Conservation (phyloP, 2,329 filamentous ascomycete genomes). For the Aspergillus arachidicola region DNA sequence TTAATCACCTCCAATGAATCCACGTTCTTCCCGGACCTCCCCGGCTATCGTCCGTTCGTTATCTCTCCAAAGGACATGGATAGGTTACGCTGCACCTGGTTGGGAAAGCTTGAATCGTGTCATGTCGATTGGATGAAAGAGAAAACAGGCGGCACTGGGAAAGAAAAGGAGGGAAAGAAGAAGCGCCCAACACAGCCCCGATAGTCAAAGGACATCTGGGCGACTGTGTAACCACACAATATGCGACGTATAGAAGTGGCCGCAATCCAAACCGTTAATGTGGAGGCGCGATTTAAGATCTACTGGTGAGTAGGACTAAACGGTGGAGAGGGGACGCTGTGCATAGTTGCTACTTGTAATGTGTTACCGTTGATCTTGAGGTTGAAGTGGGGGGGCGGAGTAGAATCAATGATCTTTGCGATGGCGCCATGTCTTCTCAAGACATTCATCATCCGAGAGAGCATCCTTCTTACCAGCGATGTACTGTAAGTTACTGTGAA, state of each 20-base stretch:
- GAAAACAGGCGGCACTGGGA: not conserved
- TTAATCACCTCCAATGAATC: conserved; percentile 3
- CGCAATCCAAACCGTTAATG: not conserved
- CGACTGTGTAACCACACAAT: not conserved
- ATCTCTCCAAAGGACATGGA: conserved; percentile 4
- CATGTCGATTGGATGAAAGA: not conserved
- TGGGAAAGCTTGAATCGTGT: conserved; percentile 8
- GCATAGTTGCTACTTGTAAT: not conserved
- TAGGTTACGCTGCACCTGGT: conserved; percentile 6
- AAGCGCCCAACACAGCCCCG: not conserved
- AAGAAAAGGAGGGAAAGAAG: not conserved
- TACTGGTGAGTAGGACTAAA: not conserved
- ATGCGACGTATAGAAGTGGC: not conserved
- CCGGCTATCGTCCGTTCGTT: conserved; percentile 1
- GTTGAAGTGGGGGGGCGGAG: not conserved
- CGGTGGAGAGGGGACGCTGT: not conserved
- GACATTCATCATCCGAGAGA: not conserved
- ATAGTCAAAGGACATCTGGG: not conserved
- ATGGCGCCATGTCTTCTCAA: not conserved
- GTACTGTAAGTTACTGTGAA: conserved; percentile 1
- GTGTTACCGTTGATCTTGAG: not conserved
- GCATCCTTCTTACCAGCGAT: not conserved
- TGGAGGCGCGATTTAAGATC: not conserved
- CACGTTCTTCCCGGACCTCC: not conserved
- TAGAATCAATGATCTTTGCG: not conserved